Evolutionary conservation across 2,329 filamentous ascomycete species (phyloP).

Genomic region (Cordyceps farinosa): DNA sequence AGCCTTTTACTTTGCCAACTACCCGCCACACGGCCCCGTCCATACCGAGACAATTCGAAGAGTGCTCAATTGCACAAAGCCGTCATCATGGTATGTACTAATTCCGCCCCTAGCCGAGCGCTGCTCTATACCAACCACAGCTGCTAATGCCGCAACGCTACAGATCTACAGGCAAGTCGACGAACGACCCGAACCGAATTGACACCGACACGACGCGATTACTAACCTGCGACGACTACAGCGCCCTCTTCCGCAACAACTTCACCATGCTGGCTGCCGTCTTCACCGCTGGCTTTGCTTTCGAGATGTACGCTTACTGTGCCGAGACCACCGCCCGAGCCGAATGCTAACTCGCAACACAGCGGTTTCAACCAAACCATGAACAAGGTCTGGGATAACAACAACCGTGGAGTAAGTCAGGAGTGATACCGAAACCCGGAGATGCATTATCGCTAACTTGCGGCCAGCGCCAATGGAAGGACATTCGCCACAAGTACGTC

Average conservation of each 20-base stretch:
- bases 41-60: slow-evolving; percentile 8
- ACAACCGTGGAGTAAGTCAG: slow-evolving; percentile 84
- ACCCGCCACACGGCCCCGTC: slow-evolving; percentile 15
- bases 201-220: slow-evolving; percentile 18
- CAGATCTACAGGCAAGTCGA: slow-evolving; percentile 59
- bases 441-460: slow-evolving; percentile 26
- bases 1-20: slow-evolving; percentile 12
- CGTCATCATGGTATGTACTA: slow-evolving; percentile 55
- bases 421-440: not conserved
- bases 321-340: slow-evolving; percentile 21
- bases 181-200: slow-evolving; percentile 9
- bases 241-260: slow-evolving; percentile 82
- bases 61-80: slow-evolving; percentile 19
- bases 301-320: slow-evolving; percentile 74
- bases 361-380: slow-evolving; percentile 81
- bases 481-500: slow-evolving; percentile 89
- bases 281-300: slow-evolving; percentile 82
- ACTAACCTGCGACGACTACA: slow-evolving; percentile 37
- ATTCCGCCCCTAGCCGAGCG: slow-evolving; percentile 1
- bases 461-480: slow-evolving; percentile 95
- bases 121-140: not conserved
- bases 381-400: slow-evolving; percentile 82
- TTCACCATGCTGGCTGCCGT: slow-evolving; percentile 81
- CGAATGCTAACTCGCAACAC: slow-evolving; percentile 32
- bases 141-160: slow-evolving; percentile 32